Conservation (phyloP, 2,329 filamentous ascomycete genomes). For the Colletotrichum caudatum region DNA sequence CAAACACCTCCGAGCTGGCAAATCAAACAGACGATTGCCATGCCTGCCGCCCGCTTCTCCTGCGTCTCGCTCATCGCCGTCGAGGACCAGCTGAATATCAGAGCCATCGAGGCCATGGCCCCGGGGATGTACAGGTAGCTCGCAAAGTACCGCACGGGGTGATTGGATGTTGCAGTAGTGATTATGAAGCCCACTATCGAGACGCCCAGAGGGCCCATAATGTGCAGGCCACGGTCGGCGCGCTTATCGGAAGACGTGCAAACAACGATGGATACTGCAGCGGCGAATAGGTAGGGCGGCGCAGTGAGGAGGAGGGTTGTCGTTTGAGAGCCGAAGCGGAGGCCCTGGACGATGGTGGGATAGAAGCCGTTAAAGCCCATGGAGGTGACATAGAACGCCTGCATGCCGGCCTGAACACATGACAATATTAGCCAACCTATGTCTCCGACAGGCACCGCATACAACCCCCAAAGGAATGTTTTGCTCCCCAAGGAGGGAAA, state of each 20-base stretch:
- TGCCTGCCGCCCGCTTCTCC: neutral
- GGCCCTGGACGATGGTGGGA: neutral
- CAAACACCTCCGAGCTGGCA: neutral
- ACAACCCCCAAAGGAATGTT: neutral
- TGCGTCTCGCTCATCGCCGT: neutral
- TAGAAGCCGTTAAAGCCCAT: neutral
- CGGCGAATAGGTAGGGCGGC: neutral
- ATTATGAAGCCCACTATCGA: neutral
- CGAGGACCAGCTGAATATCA: neutral
- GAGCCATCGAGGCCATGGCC: neutral
- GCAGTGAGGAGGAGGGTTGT: neutral
- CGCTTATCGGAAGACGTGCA: neutral
- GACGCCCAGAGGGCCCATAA: neutral
- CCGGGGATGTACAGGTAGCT: neutral
- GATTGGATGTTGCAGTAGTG: neutral
- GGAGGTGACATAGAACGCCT: neutral
- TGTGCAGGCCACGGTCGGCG: neutral
- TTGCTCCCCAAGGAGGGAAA: neutral
- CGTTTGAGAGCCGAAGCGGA: neutral
- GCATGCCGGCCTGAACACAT: neutral
- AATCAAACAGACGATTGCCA: neutral
- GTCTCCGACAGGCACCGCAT: neutral
- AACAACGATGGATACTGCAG: neutral
- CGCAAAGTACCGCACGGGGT: neutral
- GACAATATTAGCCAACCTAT: neutral